Evolutionary conservation across 352 stramenopile species (phyloP).

Genomic region (Plasmopara viticola): DNA sequence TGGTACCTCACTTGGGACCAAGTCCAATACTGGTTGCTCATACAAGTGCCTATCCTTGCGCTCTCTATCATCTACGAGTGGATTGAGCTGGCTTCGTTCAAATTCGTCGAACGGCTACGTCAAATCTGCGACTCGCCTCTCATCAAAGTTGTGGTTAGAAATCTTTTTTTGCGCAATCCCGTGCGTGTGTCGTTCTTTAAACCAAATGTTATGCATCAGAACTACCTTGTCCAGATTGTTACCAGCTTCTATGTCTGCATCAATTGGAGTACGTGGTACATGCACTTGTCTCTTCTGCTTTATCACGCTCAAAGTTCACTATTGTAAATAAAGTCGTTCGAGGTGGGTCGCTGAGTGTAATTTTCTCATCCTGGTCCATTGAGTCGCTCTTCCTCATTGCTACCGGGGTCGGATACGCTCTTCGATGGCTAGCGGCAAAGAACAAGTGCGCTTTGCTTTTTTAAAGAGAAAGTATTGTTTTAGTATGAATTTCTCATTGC

Average conservation of each 20-base stretch:
- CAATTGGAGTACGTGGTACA: slow-evolving; percentile 54
- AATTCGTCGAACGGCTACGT: slow-evolving; percentile 61
- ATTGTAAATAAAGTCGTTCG: slow-evolving; percentile 45
- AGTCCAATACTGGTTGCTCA: slow-evolving; percentile 69
- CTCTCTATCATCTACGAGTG: slow-evolving; percentile 76
- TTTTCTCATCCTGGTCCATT: slow-evolving; percentile 75
- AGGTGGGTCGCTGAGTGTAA: slow-evolving; percentile 57
- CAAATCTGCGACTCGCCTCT: slow-evolving; percentile 62
- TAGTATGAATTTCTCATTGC: too few species aligned
- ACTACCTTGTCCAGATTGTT: slow-evolving; percentile 73
- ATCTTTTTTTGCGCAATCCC: background rate
- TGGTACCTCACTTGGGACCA: slow-evolving; percentile 82
- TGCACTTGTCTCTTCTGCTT: slow-evolving; percentile 9
- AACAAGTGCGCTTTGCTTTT: slow-evolving; percentile 52
- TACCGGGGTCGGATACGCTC: slow-evolving; percentile 58
- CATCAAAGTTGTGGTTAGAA: slow-evolving; percentile 53
- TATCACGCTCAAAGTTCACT: slow-evolving; percentile 6
- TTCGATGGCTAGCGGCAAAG: slow-evolving; percentile 74
- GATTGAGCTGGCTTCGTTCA: slow-evolving; percentile 62
- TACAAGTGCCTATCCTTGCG: slow-evolving; percentile 61
- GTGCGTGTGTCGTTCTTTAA: background rate
- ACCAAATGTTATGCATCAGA: slow-evolving; percentile 30
- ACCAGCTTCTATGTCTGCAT: slow-evolving; percentile 75
- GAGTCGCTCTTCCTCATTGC: slow-evolving; percentile 72
- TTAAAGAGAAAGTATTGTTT: too few species aligned